These are phyloP conservation scores for Apostasia ramifera DNA, from an alignment of 106 monocot species.

Conservation along the genomic window DNA sequence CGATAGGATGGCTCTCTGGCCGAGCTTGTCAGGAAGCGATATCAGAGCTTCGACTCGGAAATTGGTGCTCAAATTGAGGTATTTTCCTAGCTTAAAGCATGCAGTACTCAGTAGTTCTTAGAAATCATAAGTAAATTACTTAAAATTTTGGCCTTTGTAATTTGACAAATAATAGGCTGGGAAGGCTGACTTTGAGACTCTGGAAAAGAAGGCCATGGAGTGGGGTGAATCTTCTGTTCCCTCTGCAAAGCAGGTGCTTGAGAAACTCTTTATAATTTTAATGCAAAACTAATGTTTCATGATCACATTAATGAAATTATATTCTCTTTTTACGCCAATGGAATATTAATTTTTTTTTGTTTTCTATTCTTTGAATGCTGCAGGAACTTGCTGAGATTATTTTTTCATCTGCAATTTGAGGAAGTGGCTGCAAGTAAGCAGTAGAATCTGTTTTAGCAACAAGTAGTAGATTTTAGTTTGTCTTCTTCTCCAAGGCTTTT, in stretches of 20 bases:
- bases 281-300: neutral
- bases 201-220: constrained; percentile 88
- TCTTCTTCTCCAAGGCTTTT: too few species aligned
- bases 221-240: constrained; percentile 77
- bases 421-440: neutral
- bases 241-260: constrained; percentile 87
- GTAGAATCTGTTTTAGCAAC: too few species aligned
- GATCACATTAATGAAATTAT: too few species aligned
- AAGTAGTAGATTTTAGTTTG: too few species aligned
- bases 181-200: constrained; percentile 79
- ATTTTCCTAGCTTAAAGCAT: neutral
- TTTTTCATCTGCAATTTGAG: constrained; percentile 2
- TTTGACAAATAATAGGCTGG: constrained; percentile 49
- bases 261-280: neutral
- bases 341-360: neutral
- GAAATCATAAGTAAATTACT: too few species aligned
- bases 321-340: neutral
- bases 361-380: neutral
- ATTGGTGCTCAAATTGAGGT: constrained; percentile 87
- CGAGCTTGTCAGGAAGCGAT: constrained; percentile 72
- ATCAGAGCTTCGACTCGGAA: constrained; percentile 77
- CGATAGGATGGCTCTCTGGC: constrained; percentile 74
- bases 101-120: neutral
- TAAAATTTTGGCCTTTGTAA: neutral
- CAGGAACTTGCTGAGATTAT: constrained; percentile 11